Evolutionary conservation across 108 stramenopile species (phyloP).

Genomic region (Cylindrotheca closterium): DNA sequence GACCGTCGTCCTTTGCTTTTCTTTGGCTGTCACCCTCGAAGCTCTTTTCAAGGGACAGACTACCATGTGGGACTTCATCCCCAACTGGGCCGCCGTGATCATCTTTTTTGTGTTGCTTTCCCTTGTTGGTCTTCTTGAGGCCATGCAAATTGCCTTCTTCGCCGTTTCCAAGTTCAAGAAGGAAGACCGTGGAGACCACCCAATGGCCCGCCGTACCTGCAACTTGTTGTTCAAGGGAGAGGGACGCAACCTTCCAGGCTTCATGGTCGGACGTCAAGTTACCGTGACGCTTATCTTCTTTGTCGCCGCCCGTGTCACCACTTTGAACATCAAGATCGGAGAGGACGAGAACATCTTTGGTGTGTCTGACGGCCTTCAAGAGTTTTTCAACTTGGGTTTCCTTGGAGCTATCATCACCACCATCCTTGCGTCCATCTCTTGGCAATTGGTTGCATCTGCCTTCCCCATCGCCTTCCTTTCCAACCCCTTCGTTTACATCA

Average conservation of each 20-base stretch:
- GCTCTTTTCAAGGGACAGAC: slow-evolving; percentile 66
- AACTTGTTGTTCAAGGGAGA: slow-evolving; percentile 56
- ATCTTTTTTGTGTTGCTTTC: slow-evolving; percentile 71
- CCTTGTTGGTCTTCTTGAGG: slow-evolving; percentile 81
- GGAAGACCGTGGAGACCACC: slow-evolving; percentile 39
- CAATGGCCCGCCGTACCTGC: slow-evolving; percentile 59
- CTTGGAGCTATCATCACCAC: slow-evolving; percentile 72
- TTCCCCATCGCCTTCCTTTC: slow-evolving; percentile 67
- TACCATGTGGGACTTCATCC: slow-evolving; percentile 65
- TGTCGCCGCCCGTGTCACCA: slow-evolving; percentile 65
- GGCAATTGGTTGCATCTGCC: slow-evolving; percentile 66
- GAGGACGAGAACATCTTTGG: slow-evolving; percentile 53
- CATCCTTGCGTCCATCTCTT: slow-evolving; percentile 60
- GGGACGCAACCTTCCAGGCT: slow-evolving; percentile 59
- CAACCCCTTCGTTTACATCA: slow-evolving; percentile 56
- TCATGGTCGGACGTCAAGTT: slow-evolving; percentile 77
- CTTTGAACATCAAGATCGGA: slow-evolving; percentile 41
- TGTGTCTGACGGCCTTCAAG: slow-evolving; percentile 51
- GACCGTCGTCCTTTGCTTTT: slow-evolving; percentile 60
- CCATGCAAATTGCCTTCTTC: slow-evolving; percentile 90
- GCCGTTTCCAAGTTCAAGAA: slow-evolving; percentile 65
- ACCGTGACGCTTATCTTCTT: slow-evolving; percentile 68
- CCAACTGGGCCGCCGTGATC: too few relatives aligned
- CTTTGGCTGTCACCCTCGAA: slow-evolving; percentile 61
- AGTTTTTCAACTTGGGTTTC: slow-evolving; percentile 66